Base-by-base conservation (phyloP, 2,329 filamentous ascomycete genomes). In the Alternaria burnsii region DNA sequence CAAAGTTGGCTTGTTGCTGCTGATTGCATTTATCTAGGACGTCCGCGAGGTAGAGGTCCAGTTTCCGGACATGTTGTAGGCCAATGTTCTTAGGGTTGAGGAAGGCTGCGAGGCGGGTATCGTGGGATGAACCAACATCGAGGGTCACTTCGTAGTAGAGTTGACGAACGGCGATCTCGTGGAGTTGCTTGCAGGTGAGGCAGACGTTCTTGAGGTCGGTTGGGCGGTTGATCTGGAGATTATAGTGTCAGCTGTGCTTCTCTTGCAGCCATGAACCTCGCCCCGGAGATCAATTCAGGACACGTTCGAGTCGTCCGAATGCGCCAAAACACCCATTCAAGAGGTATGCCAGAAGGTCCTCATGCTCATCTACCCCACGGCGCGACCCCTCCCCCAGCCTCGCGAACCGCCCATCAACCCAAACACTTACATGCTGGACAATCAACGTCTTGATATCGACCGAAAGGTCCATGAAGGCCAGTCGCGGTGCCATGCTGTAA, bases 141-240 rank as follows among this genome's bases (percentile, higher is more conserved):
- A 84, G 79, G 16, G 76, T 76, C 60, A 84, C 80, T 61, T 80
- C 77, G 60, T 79, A 73, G 70, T 84, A 84, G 32, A 84, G 78
- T 48, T 75, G 72, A 55, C 79, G 81, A 44, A 80, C 80, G 48
- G 81, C 76, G 67, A 84, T 78, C 32, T 81, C 72, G 70, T 83
- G 81, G 20, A 84, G 73, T 58, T 82, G 77, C 58, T 81, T 82
- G 72, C 78, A 82, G 7, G 79, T 77, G 38, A 84, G 79, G 62
- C 82, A 84, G 44, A 83, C 70, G 55, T 76, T 81, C 61, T 80
- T 80, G 67, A 84, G 80, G 62, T 84, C 81, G 59, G 80, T 81
- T 5, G 82, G 82, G 16, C 82, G 81, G 48, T 69, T 77, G 55
- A 83, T 74, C 79, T 82, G 56, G 4, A 26, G 9, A 5, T 12